Evolutionary conservation across 371 early-diverging fungal species (phyloP).

Genomic region (Capillidium rhysosporum): DNA sequence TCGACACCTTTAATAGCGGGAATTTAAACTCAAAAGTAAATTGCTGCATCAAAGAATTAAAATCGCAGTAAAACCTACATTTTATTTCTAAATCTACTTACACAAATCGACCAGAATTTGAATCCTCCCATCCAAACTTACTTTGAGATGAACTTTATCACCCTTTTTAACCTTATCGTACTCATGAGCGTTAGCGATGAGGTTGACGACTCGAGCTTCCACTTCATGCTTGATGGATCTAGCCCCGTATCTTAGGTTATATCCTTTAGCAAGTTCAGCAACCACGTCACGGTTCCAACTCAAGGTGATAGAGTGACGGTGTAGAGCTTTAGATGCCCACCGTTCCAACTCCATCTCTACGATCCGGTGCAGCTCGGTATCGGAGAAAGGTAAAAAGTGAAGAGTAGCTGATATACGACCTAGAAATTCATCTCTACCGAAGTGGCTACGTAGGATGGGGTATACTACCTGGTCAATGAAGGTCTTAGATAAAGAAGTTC

Average conservation of each 20-base stretch:
- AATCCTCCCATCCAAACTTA: background rate
- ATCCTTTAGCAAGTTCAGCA: constrained; percentile 21
- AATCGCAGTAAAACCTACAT: no score
- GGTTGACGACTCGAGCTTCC: constrained; percentile 26
- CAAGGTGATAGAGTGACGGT: constrained; percentile 25
- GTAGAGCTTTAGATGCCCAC: constrained; percentile 27
- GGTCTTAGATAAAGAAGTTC: constrained; percentile 20
- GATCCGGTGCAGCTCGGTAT: constrained; percentile 24
- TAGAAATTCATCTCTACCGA: constrained; percentile 33
- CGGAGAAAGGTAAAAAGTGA: constrained; percentile 31
- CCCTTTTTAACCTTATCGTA: constrained; percentile 13
- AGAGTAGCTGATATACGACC: constrained; percentile 38
- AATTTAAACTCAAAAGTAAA: no score
- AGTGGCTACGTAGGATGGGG: constrained; percentile 31
- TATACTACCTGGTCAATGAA: constrained; percentile 31
- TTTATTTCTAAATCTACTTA: no score
- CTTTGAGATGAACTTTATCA: background rate
- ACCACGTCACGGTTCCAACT: constrained; percentile 30
- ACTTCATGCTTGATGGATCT: constrained; percentile 38
- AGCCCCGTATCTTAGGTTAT: constrained; percentile 36
- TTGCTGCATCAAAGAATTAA: no score
- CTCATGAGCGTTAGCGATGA: constrained; percentile 34
- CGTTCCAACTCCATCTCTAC: constrained; percentile 21
- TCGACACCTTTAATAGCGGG: no score
- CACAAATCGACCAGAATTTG: background rate